Conservation (phyloP, 1,284 basidiomycete genomes). For the Takashimella tepidaria region DNA sequence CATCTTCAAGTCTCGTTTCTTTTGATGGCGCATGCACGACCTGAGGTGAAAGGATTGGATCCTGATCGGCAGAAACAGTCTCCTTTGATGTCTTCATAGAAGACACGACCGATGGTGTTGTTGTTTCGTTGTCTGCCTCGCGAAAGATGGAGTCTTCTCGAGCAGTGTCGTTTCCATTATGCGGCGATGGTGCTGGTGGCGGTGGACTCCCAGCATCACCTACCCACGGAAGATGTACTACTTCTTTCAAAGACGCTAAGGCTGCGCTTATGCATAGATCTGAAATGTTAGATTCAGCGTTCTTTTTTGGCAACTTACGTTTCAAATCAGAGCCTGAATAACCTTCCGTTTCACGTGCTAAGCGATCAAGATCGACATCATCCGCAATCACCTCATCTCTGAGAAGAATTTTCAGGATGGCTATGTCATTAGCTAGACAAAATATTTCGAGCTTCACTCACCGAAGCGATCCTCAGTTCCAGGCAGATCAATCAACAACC, state of each 20-base stretch:
- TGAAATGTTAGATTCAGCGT: conserved; percentile 41
- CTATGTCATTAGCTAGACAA: conserved; percentile 50
- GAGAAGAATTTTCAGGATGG: conserved; percentile 76
- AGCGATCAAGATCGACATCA: conserved; percentile 60
- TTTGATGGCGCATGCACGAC: not conserved
- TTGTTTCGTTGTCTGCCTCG: too few relatives aligned
- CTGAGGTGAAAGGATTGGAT: not conserved
- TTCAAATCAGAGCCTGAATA: conserved; percentile 93
- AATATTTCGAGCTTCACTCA: conserved; percentile 39
- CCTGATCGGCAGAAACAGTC: not conserved
- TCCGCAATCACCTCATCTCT: conserved; percentile 65
- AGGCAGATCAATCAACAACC: conserved; percentile 77
- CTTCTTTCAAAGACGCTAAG: conserved; percentile 79
- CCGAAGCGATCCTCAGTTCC: conserved; percentile 75
- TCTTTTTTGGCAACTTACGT: conserved; percentile 55
- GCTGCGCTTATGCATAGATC: conserved; percentile 86
- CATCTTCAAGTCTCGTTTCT: not conserved
- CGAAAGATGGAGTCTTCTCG: too few relatives aligned
- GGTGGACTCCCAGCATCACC: not conserved
- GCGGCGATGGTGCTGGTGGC: too few relatives aligned
- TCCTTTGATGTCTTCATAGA: too few relatives aligned
- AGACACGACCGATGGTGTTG: too few relatives aligned
- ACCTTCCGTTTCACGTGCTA: conserved; percentile 71
- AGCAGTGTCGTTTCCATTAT: too few relatives aligned
- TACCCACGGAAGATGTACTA: conserved; percentile 68